Evolutionary conservation across 139 green algal genomes (phyloP).

Genomic region (Ettlia oleoabundans): DNA sequence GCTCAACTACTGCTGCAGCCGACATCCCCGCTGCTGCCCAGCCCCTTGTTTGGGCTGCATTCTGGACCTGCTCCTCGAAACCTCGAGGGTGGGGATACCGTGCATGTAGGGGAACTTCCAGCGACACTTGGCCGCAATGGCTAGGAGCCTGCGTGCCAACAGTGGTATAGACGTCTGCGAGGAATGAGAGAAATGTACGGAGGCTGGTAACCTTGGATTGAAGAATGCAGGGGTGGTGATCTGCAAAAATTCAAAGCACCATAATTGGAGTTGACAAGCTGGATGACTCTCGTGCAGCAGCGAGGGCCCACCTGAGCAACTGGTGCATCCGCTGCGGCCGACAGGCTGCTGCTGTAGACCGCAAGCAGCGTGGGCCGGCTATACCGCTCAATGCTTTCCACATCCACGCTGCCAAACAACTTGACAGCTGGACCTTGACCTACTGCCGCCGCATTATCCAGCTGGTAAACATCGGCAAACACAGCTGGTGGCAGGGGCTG

Average conservation of each 20-base stretch:
- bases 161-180: too few relatives aligned
- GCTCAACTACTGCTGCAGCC: not conserved
- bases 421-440: not conserved
- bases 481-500: slow-evolving; percentile 40
- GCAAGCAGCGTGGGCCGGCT: slow-evolving; percentile 22
- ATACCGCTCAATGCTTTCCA: slow-evolving; percentile 46
- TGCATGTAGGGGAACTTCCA: slow-evolving; percentile 24
- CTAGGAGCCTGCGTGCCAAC: not conserved
- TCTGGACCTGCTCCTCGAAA: not conserved
- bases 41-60: not conserved
- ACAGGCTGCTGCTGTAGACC: not conserved
- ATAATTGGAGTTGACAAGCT: too few relatives aligned
- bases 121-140: slow-evolving; percentile 2
- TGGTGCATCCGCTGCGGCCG: not conserved
- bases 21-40: not conserved
- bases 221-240: too few relatives aligned
- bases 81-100: slow-evolving; percentile 24
- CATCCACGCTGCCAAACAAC: slow-evolving; percentile 40
- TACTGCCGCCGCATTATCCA: slow-evolving; percentile 4
- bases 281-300: too few relatives aligned
- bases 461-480: slow-evolving; percentile 42
- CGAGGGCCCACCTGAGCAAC: too few relatives aligned
- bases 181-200: too few relatives aligned
- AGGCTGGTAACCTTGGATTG: too few relatives aligned
- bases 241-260: too few relatives aligned